Evolutionary conservation across 352 stramenopile species (phyloP).

Genomic region (Phytophthora tubulina): DNA sequence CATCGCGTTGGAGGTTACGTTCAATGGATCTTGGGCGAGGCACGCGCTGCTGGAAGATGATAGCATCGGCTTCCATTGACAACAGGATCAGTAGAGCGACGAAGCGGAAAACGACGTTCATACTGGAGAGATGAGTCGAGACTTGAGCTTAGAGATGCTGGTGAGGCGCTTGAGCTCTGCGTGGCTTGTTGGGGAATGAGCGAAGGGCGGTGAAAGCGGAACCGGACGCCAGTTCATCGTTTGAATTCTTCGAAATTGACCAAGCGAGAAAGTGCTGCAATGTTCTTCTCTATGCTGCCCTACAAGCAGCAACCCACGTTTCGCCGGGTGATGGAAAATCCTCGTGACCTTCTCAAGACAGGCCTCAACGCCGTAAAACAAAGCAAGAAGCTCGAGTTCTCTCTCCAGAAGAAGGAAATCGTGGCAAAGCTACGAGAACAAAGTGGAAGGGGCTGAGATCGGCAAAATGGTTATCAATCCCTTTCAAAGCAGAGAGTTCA

Average conservation of each 20-base stretch:
- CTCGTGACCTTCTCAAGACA: background rate
- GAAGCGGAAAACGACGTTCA: conserved; percentile 21
- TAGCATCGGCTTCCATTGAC: conserved; percentile 6
- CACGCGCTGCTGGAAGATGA: conserved; percentile 3
- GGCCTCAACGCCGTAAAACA: background rate
- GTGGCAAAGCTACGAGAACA: background rate
- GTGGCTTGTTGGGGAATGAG: conserved; percentile 25
- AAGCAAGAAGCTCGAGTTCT: background rate
- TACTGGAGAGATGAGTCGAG: conserved; percentile 7
- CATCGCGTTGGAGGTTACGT: conserved; percentile 15
- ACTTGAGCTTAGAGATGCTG: conserved; percentile 8
- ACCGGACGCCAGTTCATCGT: conserved; percentile 2
- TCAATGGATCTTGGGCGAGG: background rate
- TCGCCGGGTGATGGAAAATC: too few species aligned
- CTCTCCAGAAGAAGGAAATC: background rate
- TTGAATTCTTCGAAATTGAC: background rate
- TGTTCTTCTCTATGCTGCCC: background rate
- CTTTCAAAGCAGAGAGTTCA: conserved; percentile 2
- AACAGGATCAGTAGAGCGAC: conserved; percentile 8
- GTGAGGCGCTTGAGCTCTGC: conserved; percentile 10
- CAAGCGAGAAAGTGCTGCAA: conserved; percentile 28
- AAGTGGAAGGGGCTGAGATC: too few species aligned
- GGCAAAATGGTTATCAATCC: background rate
- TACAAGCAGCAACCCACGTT: too few species aligned
- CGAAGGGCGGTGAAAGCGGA: background rate